Evolutionary conservation across 345 rosid species (phyloP).

Genomic region (Cardamine occulta): DNA sequence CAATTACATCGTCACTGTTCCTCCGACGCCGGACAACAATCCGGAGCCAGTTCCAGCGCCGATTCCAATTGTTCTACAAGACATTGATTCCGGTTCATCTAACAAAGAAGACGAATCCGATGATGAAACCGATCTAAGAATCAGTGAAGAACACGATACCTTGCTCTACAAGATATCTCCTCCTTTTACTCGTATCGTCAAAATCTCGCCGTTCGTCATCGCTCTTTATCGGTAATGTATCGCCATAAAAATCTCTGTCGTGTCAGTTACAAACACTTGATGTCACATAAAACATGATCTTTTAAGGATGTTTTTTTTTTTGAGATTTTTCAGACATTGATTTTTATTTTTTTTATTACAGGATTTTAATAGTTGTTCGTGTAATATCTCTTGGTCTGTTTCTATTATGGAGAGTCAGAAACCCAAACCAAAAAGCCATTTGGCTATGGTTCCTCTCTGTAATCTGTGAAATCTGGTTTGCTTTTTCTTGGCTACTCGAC

Average conservation of each 20-base stretch:
- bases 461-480: slow-evolving; percentile 85
- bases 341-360: slow-evolving; percentile 42
- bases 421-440: slow-evolving; percentile 74
- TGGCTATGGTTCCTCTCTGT: slow-evolving; percentile 87
- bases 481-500: slow-evolving; percentile 86
- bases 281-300: slow-evolving; percentile 24
- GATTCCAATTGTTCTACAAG: slow-evolving; percentile 35
- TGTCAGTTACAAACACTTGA: slow-evolving; percentile 36
- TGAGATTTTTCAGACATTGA: not conserved
- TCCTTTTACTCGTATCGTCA: slow-evolving; percentile 45
- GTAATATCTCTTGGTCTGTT: slow-evolving; percentile 63
- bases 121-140: slow-evolving; percentile 37
- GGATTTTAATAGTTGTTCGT: slow-evolving; percentile 61
- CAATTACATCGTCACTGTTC: slow-evolving; percentile 58
- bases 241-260: slow-evolving; percentile 10
- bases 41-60: slow-evolving; percentile 47
- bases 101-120: slow-evolving; percentile 42
- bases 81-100: slow-evolving; percentile 46
- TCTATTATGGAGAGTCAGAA: slow-evolving; percentile 65
- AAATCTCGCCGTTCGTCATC: slow-evolving; percentile 37
- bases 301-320: not conserved
- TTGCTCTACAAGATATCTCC: slow-evolving; percentile 34
- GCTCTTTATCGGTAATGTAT: slow-evolving; percentile 21
- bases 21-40: slow-evolving; percentile 70
- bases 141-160: slow-evolving; percentile 35